Evolutionary conservation across 345 rosid genomes (phyloP).

Genomic region (Rhodamnia rubescens): DNA sequence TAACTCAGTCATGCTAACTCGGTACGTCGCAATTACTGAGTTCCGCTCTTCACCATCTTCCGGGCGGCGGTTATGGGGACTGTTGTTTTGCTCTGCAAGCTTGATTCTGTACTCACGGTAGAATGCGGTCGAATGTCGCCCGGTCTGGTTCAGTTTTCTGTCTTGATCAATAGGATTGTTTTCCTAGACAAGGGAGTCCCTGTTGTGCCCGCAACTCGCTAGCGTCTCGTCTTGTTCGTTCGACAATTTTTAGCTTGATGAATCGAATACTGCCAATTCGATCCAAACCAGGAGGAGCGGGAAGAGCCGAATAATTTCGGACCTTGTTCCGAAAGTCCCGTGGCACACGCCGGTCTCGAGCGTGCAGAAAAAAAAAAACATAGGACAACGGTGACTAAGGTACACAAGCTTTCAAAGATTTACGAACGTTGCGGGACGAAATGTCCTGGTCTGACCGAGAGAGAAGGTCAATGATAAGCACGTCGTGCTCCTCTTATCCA

Average conservation of each 20-base stretch:
- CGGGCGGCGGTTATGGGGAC: background rate
- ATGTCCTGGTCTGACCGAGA: background rate
- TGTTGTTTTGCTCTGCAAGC: background rate
- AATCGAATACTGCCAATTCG: background rate
- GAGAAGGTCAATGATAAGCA: background rate
- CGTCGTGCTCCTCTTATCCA: background rate
- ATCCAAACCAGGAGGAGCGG: background rate
- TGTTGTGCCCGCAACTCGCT: background rate
- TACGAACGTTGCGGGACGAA: background rate
- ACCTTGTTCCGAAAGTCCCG: background rate
- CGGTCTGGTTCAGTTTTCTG: background rate
- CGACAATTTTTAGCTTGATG: background rate
- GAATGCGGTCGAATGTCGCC: background rate
- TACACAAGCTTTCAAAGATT: background rate
- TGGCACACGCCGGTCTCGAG: background rate
- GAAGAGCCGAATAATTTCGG: background rate
- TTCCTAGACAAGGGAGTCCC: background rate
- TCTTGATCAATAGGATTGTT: background rate
- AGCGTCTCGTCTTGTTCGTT: background rate
- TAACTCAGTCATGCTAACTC: background rate
- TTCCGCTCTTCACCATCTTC: background rate
- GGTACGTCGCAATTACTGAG: background rate
- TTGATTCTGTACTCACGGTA: background rate
- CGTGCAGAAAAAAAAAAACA: too few species aligned
- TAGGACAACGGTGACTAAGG: background rate